Percentiles rank a stretch among this genome's conserved stretches.
These are phyloP conservation scores for Bipolaris gigantea DNA, from an alignment of 2,329 filamentous ascomycete genomes.

Conservation along the genomic window DNA sequence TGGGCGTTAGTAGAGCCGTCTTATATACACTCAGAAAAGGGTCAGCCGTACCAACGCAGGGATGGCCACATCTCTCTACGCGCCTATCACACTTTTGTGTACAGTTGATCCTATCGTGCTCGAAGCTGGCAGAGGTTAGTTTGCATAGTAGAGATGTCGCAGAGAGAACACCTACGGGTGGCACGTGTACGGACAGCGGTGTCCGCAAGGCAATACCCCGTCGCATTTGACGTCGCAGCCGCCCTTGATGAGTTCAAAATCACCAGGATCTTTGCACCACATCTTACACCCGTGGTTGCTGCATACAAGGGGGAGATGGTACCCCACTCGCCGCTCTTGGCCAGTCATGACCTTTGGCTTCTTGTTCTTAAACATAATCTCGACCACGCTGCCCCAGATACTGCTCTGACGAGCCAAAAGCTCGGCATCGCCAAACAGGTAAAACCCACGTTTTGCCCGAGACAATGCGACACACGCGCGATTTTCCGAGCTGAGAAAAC, in stretches of 20 bases:
- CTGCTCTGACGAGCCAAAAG: slow-evolving; percentile 52
- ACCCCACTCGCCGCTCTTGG: slow-evolving; percentile 47
- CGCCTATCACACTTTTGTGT: slow-evolving; percentile 32
- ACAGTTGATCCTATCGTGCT: slow-evolving; percentile 36
- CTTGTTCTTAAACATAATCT: slow-evolving; percentile 49
- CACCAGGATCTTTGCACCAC: slow-evolving; percentile 49
- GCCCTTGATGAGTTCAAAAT: slow-evolving; percentile 37
- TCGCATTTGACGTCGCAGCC: slow-evolving; percentile 35
- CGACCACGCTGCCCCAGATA: slow-evolving; percentile 57
- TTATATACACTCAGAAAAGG: not conserved
- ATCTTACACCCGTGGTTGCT: slow-evolving; percentile 58
- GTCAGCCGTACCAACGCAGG: slow-evolving; percentile 24
- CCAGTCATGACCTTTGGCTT: slow-evolving; percentile 35
- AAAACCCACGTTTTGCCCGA: slow-evolving; percentile 76
- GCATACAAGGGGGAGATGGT: slow-evolving; percentile 66
- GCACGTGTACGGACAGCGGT: slow-evolving; percentile 39
- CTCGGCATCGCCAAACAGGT: slow-evolving; percentile 77
- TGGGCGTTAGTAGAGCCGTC: not conserved
- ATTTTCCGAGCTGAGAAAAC: slow-evolving; percentile 71
- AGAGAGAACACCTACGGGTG: slow-evolving; percentile 30
- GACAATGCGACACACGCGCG: slow-evolving; percentile 65
- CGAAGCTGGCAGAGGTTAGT: slow-evolving; percentile 23
- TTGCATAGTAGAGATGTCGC: not conserved
- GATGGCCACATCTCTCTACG: slow-evolving; percentile 33
- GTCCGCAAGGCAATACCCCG: slow-evolving; percentile 37